These are phyloP conservation scores for Phalaenopsis hybrid DNA, from an alignment of 116 monocot genomes.

Conservation along the genomic window DNA sequence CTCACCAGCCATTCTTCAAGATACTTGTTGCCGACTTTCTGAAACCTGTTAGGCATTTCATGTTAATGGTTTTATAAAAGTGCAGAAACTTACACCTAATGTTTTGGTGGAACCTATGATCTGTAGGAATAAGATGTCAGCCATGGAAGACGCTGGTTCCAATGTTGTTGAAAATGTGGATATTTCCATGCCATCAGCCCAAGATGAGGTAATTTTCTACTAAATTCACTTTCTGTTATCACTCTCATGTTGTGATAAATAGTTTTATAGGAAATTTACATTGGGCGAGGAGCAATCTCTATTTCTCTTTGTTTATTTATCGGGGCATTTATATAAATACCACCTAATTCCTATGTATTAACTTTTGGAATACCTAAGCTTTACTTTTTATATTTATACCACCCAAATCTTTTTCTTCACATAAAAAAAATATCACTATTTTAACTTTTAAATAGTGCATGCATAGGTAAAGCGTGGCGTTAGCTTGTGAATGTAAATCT, in stretches of 20 bases:
- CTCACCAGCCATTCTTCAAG: background rate
- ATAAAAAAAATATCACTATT: too few relatives aligned
- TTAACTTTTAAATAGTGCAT: too few relatives aligned
- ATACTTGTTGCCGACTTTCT: background rate
- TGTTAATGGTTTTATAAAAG: background rate
- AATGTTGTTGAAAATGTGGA: slow-evolving; percentile 9
- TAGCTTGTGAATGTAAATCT: too few relatives aligned
- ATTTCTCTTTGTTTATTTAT: too few relatives aligned
- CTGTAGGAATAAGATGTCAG: background rate
- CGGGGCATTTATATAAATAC: too few relatives aligned
- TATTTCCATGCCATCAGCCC: slow-evolving; percentile 37
- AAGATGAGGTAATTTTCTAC: slow-evolving; percentile 38
- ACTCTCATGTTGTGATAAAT: background rate
- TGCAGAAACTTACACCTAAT: background rate
- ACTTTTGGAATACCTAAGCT: too few relatives aligned
- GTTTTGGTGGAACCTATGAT: background rate
- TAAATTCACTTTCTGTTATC: background rate
- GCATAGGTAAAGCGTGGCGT: too few relatives aligned
- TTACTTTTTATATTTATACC: too few relatives aligned
- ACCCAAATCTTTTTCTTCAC: too few relatives aligned
- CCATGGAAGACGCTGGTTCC: background rate
- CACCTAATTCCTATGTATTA: too few relatives aligned
- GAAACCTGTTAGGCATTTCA: background rate
- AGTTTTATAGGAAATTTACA: too few relatives aligned
- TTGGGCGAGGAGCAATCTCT: too few relatives aligned